Evolutionary conservation across 148 eudicot species (phyloP).

Genomic region (Salicornia ramosissima): DNA sequence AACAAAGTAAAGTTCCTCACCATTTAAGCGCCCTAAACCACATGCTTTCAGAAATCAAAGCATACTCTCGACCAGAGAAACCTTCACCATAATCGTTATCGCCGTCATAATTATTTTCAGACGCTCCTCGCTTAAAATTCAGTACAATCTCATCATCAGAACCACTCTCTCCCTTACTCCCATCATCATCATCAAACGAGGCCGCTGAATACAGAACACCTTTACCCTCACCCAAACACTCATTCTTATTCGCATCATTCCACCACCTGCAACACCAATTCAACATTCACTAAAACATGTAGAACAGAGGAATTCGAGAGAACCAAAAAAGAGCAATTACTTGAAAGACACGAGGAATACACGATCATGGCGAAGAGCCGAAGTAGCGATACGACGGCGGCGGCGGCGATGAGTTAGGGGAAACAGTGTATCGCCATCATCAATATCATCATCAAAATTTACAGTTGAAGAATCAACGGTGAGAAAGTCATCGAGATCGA

Average conservation of each 20-base stretch:
- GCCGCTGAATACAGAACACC: not conserved
- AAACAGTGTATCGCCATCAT: conserved; percentile 20
- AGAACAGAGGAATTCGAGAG: not conserved
- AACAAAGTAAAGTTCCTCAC: conserved; percentile 24
- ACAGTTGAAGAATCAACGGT: not conserved
- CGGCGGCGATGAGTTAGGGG: not conserved
- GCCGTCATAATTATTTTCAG: conserved; percentile 16
- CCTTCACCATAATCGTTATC: conserved; percentile 11
- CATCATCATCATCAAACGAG: too few species aligned
- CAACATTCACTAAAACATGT: not conserved
- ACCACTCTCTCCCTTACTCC: not conserved
- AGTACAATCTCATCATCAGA: conserved; percentile 41
- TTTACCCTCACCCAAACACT: not conserved
- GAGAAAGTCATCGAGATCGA: conserved; percentile 18
- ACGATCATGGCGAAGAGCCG: conserved; percentile 22
- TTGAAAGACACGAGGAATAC: conserved; percentile 44
- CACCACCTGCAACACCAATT: conserved; percentile 53
- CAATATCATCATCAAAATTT: conserved; percentile 14
- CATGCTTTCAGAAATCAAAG: conserved; percentile 76
- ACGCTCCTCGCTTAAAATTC: conserved; percentile 31
- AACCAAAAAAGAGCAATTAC: conserved; percentile 18
- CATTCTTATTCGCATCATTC: conserved; percentile 32
- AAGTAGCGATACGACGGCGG: conserved; percentile 9
- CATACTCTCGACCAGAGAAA: conserved; percentile 31
- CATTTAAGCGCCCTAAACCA: conserved; percentile 71